Conservation (phyloP, 805 yeast species). For the Clavispora vitiphila region DNA sequence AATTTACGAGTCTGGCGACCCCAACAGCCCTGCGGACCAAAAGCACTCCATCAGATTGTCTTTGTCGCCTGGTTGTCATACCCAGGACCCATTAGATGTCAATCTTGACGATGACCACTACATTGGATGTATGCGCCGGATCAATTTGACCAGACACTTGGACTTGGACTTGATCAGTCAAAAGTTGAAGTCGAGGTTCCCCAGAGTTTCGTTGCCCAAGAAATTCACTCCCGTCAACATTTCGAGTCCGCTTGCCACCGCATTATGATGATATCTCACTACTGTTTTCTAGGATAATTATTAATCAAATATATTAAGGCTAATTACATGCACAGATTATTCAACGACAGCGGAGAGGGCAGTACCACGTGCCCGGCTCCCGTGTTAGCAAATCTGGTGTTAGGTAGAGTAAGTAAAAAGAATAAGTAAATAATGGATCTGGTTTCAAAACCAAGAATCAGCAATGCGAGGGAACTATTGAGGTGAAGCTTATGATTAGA, state of each 20-base stretch:
- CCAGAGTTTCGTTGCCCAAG: conserved; percentile 86
- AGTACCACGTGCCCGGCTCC: conserved; percentile 18
- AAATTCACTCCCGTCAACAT: conserved; percentile 86
- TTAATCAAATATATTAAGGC: conserved; percentile 6
- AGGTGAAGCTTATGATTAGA: neutral
- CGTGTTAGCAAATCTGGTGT: neutral
- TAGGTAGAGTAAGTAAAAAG: neutral
- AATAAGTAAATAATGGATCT: neutral
- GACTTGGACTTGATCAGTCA: conserved; percentile 87
- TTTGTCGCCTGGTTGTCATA: conserved; percentile 97
- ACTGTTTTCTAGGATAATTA: neutral
- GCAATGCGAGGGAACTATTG: neutral
- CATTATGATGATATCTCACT: neutral
- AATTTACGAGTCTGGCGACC: conserved; percentile 76
- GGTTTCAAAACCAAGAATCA: conserved; percentile 1
- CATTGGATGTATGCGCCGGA: conserved; percentile 91
- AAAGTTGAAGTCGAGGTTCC: conserved; percentile 73
- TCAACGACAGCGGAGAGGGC: conserved; percentile 2
- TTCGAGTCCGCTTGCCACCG: conserved; percentile 53
- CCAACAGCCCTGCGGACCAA: conserved; percentile 54
- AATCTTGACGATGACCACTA: conserved; percentile 95
- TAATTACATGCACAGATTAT: conserved; percentile 4
- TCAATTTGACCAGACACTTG: conserved; percentile 84
- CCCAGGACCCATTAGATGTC: conserved; percentile 95
- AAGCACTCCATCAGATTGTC: conserved; percentile 86